Evolutionary conservation across 768 basidiomycete genomes (phyloP), one percentile per base, ranked within the genome.

Genomic region (Leucosporidium scottii): DNA sequence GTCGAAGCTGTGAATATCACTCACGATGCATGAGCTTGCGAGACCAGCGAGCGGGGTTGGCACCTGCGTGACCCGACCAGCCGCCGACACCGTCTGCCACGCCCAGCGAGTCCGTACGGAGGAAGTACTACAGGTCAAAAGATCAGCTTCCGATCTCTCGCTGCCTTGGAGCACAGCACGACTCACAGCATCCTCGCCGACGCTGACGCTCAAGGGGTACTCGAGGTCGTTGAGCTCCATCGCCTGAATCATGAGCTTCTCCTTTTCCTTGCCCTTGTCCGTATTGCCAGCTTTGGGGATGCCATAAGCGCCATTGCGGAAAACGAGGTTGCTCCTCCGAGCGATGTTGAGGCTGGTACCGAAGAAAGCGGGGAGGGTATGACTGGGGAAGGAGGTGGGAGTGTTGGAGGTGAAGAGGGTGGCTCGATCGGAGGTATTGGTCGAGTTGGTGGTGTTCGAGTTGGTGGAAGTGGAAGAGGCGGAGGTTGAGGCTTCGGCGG

Each of bases 81-180:
- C 93, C 93, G 0, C 93, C 93, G 0, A 97, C 93, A 36, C 93
- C 93, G 76, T 97, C 93, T 5, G 93, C 91, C 13, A 98, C 87
- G 23, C 93, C 93, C 82, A 98, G 87, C 9, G 91, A 89, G 75
- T 92, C 89, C 65, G 70, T 59, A 9, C 77, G 61, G n/a, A 80
- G 67, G 56, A 81, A 82, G 68, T 86, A 75, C 53, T 64, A 55
- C 12, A n/a, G 17, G 9, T 4, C 21, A 21, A 21, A 39, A 13
- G 13, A 30, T 23, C 44, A 50, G 28, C 10, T 2, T 21, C 34
- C 28, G 10, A 48, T 20, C 27, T 27, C 21, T 20, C 1, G n/a
- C n/a, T 21, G 3, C 28, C 5, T 17, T 2, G 9, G n/a, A 21
- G n/a, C 20, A 59, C n/a, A 55, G 50, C 5, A 10, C 20, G 5